These are phyloP conservation scores for Chaetomium sp. DNA, from an alignment of 2,329 filamentous ascomycete species.

Conservation along the genomic window DNA sequence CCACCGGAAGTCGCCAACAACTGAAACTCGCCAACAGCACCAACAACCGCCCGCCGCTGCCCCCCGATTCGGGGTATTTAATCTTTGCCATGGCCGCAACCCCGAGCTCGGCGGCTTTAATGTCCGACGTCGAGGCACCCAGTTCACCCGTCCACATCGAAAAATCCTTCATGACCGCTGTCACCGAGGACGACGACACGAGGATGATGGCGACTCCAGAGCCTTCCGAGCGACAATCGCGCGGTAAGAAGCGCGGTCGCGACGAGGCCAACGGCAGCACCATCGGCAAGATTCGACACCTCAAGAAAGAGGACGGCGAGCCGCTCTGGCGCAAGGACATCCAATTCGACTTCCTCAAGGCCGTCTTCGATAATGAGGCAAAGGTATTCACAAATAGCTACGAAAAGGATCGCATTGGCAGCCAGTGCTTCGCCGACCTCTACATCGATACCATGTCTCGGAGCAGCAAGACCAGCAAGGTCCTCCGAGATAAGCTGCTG, in stretches of 20 bases:
- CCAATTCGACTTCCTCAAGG: constrained; percentile 81
- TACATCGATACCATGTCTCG: constrained; percentile 99
- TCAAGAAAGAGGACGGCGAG: constrained; percentile 88
- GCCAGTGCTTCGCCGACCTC: constrained; percentile 86
- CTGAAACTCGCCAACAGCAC: constrained; percentile 1
- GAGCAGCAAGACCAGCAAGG: constrained; percentile 99
- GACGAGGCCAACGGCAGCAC: constrained; percentile 43
- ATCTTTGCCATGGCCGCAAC: constrained; percentile 32
- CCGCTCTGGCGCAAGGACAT: constrained; percentile 87
- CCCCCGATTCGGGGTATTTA: constrained; percentile 1
- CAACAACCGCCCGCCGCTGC: neutral
- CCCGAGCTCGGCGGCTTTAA: constrained; percentile 35
- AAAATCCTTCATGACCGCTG: constrained; percentile 52
- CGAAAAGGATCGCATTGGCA: constrained; percentile 60
- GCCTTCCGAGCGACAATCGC: constrained; percentile 38
- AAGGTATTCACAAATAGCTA: constrained; percentile 90
- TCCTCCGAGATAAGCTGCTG: constrained; percentile 92
- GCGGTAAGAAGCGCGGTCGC: constrained; percentile 39
- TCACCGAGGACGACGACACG: constrained; percentile 50
- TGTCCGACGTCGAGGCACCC: constrained; percentile 50
- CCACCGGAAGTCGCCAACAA: constrained; percentile 5
- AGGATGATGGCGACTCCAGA: constrained; percentile 50
- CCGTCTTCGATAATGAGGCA: constrained; percentile 74
- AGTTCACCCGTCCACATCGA: constrained; percentile 50
- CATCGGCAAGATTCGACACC: constrained; percentile 73